Conservation (phyloP, 345 rosid species). For the Syzygium oleosum region DNA sequence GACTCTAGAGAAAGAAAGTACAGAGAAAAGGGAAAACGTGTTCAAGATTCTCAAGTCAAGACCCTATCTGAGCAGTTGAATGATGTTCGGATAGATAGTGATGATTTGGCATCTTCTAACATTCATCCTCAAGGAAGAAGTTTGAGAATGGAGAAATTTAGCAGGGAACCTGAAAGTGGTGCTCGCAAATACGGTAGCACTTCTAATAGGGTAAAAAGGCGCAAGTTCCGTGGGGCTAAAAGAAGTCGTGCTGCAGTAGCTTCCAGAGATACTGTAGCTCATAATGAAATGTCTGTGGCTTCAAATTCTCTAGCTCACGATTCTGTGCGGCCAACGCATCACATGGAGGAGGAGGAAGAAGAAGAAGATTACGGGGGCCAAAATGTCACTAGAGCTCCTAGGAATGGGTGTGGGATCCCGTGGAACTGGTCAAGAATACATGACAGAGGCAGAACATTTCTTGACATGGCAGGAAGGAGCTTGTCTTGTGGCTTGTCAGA, state of each 20-base stretch:
- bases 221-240: constrained; percentile 56
- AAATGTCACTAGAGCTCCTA: constrained; percentile 52
- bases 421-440: constrained; percentile 99
- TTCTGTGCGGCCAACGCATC: constrained; percentile 20
- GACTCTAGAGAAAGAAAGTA: constrained; percentile 36
- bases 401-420: constrained; percentile 91
- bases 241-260: constrained; percentile 30
- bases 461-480: constrained; percentile 93
- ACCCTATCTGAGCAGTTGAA: constrained; percentile 69
- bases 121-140: constrained; percentile 25
- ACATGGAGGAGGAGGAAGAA: constrained; percentile 43
- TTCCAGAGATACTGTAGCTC: constrained; percentile 41
- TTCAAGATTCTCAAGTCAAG: constrained; percentile 33
- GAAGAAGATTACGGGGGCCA: constrained; percentile 29
- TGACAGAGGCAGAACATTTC: constrained; percentile 65
- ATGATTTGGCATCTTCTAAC: constrained; percentile 61
- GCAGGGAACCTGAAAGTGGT: constrained; percentile 24
- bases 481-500: constrained; percentile 89
- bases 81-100: constrained; percentile 51
- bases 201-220: constrained; percentile 40
- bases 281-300: constrained; percentile 74
- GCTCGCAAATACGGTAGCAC: constrained; percentile 30
- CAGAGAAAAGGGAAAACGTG: constrained; percentile 45
- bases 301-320: constrained; percentile 60
- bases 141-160: constrained; percentile 17